phyloP scores from a whole-genome alignment of 202 grass and related monocot species.

The Elaeis oleifera region DNA sequence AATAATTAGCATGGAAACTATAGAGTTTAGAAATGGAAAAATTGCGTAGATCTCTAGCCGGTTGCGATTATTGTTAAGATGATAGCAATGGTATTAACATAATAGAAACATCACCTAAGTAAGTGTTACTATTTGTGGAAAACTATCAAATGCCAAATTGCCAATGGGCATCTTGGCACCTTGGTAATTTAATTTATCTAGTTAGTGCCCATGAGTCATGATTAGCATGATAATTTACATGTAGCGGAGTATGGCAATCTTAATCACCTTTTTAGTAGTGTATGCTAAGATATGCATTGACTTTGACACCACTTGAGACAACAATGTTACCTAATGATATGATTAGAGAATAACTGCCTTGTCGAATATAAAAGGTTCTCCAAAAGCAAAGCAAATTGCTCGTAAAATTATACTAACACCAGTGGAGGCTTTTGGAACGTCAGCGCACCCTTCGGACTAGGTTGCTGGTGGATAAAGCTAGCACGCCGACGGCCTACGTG shows the following conservation, averaged over 20 bases:
- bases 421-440: no score
- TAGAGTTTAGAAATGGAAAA: no score
- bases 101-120: no score
- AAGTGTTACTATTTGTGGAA: not conserved
- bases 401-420: no score
- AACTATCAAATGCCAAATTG: no score
- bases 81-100: no score
- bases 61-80: no score
- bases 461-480: slow-evolving; percentile 11
- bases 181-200: not conserved
- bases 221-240: slow-evolving; percentile 7
- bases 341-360: slow-evolving; percentile 32
- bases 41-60: no score
- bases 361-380: not conserved
- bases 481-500: slow-evolving; percentile 14
- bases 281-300: slow-evolving; percentile 38
- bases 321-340: slow-evolving; percentile 28
- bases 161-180: no score
- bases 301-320: slow-evolving; percentile 30
- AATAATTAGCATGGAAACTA: no score
- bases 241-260: no score
- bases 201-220: slow-evolving; percentile 1
- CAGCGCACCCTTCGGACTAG: no score
- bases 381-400: slow-evolving; percentile 3
- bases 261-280: slow-evolving; percentile 8